Conservation (phyloP, 257 asterid species). For the Cynanchum wilfordii region DNA sequence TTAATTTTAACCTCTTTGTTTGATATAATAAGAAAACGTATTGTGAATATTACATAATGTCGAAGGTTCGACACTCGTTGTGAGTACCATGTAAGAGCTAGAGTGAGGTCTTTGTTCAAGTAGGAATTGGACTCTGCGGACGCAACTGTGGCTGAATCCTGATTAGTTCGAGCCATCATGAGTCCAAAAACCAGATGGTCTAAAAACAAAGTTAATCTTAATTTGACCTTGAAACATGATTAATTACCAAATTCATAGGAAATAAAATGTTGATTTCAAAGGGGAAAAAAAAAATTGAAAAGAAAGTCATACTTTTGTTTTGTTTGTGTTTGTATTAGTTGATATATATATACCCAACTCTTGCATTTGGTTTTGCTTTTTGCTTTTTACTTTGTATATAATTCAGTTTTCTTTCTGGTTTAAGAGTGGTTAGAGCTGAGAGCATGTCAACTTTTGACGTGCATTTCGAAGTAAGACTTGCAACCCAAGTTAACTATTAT, state of each 20-base stretch:
- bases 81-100: too few species aligned
- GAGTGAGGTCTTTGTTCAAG: too few species aligned
- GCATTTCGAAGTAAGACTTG: not conserved
- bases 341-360: not conserved
- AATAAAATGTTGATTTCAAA: not conserved
- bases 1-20: too few species aligned
- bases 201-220: too few species aligned
- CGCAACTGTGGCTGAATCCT: too few species aligned
- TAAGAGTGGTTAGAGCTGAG: not conserved
- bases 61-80: too few species aligned
- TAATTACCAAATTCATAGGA: not conserved
- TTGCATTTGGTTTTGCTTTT: not conserved
- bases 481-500: not conserved
- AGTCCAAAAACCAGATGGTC: too few species aligned
- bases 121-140: too few species aligned
- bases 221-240: constrained; percentile 4
- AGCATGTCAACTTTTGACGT: not conserved
- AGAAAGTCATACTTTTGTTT: not conserved
- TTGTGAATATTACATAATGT: too few species aligned
- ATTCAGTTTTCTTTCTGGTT: not conserved
- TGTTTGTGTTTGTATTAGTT: not conserved
- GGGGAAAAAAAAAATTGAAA: not conserved
- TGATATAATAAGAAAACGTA: too few species aligned
- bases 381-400: not conserved
- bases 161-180: too few species aligned